These are phyloP conservation scores for Boletellus sp. DNA, from an alignment of 768 basidiomycete genomes.

Conservation along the genomic window DNA sequence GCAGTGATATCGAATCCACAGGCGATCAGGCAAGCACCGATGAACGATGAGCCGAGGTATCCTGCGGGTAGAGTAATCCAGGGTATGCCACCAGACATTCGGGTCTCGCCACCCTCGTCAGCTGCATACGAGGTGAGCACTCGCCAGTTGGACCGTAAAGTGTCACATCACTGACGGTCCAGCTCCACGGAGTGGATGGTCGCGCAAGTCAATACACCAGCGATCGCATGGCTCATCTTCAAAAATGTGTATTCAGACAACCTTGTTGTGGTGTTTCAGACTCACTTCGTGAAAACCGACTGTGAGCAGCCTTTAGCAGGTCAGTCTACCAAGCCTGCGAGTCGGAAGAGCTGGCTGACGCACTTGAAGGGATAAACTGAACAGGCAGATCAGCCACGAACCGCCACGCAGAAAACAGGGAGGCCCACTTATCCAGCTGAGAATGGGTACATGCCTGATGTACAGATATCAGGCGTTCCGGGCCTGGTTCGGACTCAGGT, in stretches of 20 bases:
- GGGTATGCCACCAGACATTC: constrained; percentile 81
- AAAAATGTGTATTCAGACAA: neutral
- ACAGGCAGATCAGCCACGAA: constrained; percentile 9
- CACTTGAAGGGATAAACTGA: constrained; percentile 92
- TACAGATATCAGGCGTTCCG: constrained; percentile 2
- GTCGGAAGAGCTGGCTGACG: constrained; percentile 27
- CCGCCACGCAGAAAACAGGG: neutral
- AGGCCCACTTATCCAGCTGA: constrained; percentile 69
- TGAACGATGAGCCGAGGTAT: constrained; percentile 80
- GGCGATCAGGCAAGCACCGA: constrained; percentile 82
- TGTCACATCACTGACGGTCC: constrained; percentile 58
- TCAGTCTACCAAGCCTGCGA: constrained; percentile 11
- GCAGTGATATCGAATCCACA: constrained; percentile 89
- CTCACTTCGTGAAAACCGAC: constrained; percentile 85
- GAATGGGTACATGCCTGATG: constrained; percentile 70
- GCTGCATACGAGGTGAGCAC: constrained; percentile 39
- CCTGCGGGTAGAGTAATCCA: constrained; percentile 84
- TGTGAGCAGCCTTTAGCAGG: constrained; percentile 58
- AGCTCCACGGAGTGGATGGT: constrained; percentile 80
- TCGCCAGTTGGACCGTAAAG: neutral
- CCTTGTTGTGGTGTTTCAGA: constrained; percentile 4
- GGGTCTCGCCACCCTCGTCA: constrained; percentile 84
- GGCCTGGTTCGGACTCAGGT: neutral
- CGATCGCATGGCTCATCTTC: constrained; percentile 84
- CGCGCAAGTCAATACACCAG: constrained; percentile 82